These are phyloP conservation scores for Lactarius tabidus DNA, from an alignment of 768 basidiomycete species.

Conservation along the genomic window DNA sequence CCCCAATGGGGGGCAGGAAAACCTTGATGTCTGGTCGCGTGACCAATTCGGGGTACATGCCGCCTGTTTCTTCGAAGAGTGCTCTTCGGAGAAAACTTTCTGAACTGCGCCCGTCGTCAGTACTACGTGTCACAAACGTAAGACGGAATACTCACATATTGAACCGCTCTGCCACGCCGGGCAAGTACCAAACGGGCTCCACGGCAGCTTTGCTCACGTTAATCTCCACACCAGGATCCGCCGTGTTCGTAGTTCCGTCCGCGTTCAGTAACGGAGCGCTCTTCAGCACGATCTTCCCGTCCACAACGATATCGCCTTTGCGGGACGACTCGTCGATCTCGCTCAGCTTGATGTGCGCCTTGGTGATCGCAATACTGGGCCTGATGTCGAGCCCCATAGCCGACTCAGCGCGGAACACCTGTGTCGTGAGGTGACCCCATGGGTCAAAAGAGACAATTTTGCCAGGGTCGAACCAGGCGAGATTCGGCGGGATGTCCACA, in stretches of 20 bases:
- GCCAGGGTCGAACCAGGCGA: constrained; percentile 66
- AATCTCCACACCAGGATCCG: constrained; percentile 80
- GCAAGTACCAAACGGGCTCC: constrained; percentile 95
- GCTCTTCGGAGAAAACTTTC: constrained; percentile 84
- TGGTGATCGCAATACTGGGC: constrained; percentile 91
- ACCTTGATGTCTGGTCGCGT: constrained; percentile 94
- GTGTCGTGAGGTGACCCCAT: constrained; percentile 84
- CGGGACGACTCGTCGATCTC: constrained; percentile 83
- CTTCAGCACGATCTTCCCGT: constrained; percentile 78
- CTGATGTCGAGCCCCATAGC: constrained; percentile 78
- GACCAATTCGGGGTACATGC: constrained; percentile 94
- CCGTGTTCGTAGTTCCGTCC: constrained; percentile 55
- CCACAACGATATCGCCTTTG: constrained; percentile 66
- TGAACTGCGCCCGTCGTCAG: constrained; percentile 43
- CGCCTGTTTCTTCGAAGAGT: constrained; percentile 93
- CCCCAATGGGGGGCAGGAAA: constrained; percentile 93
- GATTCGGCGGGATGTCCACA: constrained; percentile 69
- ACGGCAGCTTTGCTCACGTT: constrained; percentile 89
- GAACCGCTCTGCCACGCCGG: constrained; percentile 91
- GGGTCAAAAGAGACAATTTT: constrained; percentile 95
- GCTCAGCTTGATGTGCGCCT: constrained; percentile 90
- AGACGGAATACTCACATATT: constrained; percentile 60
- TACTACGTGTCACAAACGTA: not conserved
- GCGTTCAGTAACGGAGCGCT: constrained; percentile 59
- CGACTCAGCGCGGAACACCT: constrained; percentile 58